These are phyloP conservation scores for Marasmius tenuissimus DNA, from an alignment of 1,284 basidiomycete genomes.

Conservation along the genomic window DNA sequence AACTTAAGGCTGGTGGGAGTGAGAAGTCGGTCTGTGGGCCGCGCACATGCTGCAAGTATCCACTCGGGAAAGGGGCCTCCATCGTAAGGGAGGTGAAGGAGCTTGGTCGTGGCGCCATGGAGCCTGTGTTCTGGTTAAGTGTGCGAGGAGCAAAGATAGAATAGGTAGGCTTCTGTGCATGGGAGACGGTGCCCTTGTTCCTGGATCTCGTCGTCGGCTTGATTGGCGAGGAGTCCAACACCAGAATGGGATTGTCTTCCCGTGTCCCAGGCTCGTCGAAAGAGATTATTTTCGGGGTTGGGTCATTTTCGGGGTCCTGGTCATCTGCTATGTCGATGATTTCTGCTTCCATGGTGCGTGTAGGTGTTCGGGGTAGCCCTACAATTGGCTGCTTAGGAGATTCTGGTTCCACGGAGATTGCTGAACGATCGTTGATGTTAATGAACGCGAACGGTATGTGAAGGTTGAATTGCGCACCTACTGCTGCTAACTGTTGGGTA, in stretches of 20 bases:
- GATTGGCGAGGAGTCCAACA: slow-evolving; percentile 39
- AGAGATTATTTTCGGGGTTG: background rate
- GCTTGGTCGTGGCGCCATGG: slow-evolving; percentile 14
- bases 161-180: slow-evolving; percentile 19
- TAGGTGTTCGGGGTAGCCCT: background rate
- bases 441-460: background rate
- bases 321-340: background rate
- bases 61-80: slow-evolving; percentile 48
- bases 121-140: background rate
- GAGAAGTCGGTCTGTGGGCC: slow-evolving; percentile 44
- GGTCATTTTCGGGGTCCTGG: background rate
- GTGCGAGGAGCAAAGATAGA: slow-evolving; percentile 30
- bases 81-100: slow-evolving; percentile 24
- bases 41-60: slow-evolving; percentile 60
- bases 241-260: slow-evolving; percentile 39
- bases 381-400: background rate
- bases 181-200: slow-evolving; percentile 4
- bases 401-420: background rate
- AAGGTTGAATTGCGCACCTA: background rate
- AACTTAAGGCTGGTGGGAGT: slow-evolving; percentile 11
- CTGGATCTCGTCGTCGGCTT: slow-evolving; percentile 22
- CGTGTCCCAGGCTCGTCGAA: slow-evolving; percentile 2
- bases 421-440: background rate
- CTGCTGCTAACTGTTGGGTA: background rate
- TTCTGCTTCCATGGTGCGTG: background rate